Evolutionary conservation across 208 protist species (phyloP).

Genomic region (Endotrypanum monterogeii): DNA sequence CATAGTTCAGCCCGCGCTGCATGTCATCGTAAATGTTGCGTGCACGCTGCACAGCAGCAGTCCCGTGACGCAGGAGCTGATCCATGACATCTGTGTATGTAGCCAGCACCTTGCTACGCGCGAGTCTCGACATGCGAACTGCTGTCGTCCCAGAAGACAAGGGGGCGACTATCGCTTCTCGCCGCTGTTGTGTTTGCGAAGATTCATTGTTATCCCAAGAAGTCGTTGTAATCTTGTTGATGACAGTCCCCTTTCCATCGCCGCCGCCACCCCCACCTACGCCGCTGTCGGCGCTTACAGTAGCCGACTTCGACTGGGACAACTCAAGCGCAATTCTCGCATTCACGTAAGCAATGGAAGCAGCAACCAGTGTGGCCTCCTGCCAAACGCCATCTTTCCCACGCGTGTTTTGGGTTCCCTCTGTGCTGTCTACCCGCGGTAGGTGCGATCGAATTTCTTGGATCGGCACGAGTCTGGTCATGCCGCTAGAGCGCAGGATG

Average conservation of each 20-base stretch:
- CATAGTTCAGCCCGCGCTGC: conserved; percentile 22
- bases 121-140: background rate
- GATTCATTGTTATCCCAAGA: background rate
- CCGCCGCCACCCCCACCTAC: background rate
- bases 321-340: conserved; percentile 13
- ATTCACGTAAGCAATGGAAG: conserved; percentile 24
- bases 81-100: conserved; percentile 30
- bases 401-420: background rate
- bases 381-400: conserved; percentile 11
- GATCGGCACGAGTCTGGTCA: conserved; percentile 12
- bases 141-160: background rate
- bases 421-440: background rate
- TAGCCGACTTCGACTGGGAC: background rate
- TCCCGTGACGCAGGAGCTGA: conserved; percentile 27
- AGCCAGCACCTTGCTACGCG: conserved; percentile 25
- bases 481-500: conserved; percentile 21
- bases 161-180: conserved; percentile 1
- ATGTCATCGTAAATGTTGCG: conserved; percentile 20
- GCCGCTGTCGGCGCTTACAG: background rate
- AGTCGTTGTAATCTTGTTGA: background rate
- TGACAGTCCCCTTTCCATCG: conserved; percentile 2
- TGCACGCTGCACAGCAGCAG: conserved; percentile 13
- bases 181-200: conserved; percentile 11
- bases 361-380: conserved; percentile 8
- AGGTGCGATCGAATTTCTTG: conserved; percentile 17